Evolutionary conservation across 1,284 basidiomycete genomes (phyloP), one percentile per base, ranked within the genome.

Genomic region (Boletus hoseneyae): DNA sequence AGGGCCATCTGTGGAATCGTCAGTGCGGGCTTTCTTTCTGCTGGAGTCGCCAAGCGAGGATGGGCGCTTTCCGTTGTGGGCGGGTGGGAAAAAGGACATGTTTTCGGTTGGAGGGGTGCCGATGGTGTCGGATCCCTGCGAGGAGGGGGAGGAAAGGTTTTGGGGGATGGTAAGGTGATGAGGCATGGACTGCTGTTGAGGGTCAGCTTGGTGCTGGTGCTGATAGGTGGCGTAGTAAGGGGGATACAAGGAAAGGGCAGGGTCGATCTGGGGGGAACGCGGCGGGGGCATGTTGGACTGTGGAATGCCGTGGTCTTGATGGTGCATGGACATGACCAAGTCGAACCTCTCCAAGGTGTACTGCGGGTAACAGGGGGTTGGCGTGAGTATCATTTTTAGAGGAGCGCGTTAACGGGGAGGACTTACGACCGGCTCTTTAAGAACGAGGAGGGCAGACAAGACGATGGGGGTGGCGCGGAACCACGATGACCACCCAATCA

Each of bases 71-170:
- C 80, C 82, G 57, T 79, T 83, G n/a, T 60, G 55, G 56, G 79
- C 78, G 12, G 76, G 70, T 1, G 76, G 72, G 0, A 75, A 68
- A 41, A 74, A 74, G 19, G 77, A 77, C 68, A 79, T 75, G 42
- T 73, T 73, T 55, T 87, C 85, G 1, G 76, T 77, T 2, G 83
- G 83, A 0, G 86, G 85, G 5, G 85, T 87, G 35, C 82, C 83
- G 52, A 87, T 75, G 16, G 83, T 77, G 60, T 88, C 86, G 6
- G 87, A 88, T 56, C 78, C 84, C 60, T 85, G 82, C 0, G 85
- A 86, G 7, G 87, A 87, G n/a, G 87, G 81, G 0, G 80, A 83
- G 6, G 79, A 77, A 51, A 80, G 76, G 57, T 67, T 75, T 15
- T 70, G 70, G 5, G 72, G 70, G 18, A 77, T 60, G 7, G 74